Conservation (phyloP, 331 rosid genomes). For the Malus hybrid region DNA sequence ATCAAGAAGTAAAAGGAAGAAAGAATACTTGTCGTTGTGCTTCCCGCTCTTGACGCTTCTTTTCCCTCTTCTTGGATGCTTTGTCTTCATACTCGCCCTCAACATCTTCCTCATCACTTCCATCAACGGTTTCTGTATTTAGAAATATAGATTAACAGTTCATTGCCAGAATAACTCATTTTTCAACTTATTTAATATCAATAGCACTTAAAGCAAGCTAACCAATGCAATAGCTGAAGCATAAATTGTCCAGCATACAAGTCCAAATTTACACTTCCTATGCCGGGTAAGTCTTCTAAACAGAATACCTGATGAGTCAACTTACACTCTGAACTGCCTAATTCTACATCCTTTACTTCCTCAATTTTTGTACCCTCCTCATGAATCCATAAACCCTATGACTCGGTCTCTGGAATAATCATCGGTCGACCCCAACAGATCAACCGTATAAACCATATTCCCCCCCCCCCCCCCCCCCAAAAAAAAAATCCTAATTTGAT, state of each 20-base stretch:
- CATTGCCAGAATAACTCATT: neutral
- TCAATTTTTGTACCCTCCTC: neutral
- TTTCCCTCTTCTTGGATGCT: slow-evolving; percentile 64
- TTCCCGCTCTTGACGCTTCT: slow-evolving; percentile 85
- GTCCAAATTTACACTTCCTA: neutral
- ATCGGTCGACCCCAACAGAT: too few species aligned
- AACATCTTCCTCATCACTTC: slow-evolving; percentile 64
- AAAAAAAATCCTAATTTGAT: neutral
- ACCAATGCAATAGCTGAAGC: neutral
- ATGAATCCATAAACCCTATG: neutral
- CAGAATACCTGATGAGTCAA: neutral
- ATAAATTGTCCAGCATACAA: neutral
- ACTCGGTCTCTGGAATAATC: too few species aligned
- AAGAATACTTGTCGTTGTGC: slow-evolving; percentile 65
- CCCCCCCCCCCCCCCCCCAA: too few species aligned
- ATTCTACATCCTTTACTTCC: neutral
- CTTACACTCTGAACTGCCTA: neutral
- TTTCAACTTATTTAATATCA: neutral
- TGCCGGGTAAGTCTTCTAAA: neutral
- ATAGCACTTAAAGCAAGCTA: neutral
- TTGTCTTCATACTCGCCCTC: slow-evolving; percentile 51
- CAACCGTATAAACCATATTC: too few species aligned
- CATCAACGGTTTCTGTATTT: slow-evolving; percentile 54
- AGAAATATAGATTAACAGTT: neutral
- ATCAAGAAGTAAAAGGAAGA: neutral